These are phyloP conservation scores for Spirogloea muscicola DNA, from an alignment of 139 green algal genomes.

Conservation along the genomic window DNA sequence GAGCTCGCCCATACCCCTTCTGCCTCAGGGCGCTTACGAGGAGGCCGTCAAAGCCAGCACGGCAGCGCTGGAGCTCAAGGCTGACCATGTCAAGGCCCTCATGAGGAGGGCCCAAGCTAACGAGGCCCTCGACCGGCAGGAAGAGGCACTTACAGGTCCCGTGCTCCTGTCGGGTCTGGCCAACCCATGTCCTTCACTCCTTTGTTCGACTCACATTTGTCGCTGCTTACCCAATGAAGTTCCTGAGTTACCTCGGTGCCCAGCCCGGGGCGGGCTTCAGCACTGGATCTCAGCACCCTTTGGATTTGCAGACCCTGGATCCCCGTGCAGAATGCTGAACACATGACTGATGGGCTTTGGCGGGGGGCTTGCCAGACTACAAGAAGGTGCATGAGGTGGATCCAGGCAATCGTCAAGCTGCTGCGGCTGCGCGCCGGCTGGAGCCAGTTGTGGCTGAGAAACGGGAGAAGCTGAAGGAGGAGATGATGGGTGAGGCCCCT, in stretches of 20 bases:
- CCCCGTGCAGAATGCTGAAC: not conserved
- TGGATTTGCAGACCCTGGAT: not conserved
- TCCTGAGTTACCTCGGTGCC: too few species aligned
- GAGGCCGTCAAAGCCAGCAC: conserved; percentile 47
- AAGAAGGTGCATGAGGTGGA: conserved; percentile 71
- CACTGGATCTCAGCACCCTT: not conserved
- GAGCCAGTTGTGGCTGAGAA: conserved; percentile 71
- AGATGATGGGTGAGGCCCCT: conserved; percentile 60
- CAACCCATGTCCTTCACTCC: too few species aligned
- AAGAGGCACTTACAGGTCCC: conserved; percentile 64
- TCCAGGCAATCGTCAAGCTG: conserved; percentile 52
- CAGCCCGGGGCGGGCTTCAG: not conserved
- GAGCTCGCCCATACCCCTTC: not conserved
- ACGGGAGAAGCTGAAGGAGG: conserved; percentile 90
- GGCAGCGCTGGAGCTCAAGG: conserved; percentile 41
- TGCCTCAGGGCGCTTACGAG: conserved; percentile 25
- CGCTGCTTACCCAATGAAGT: too few species aligned
- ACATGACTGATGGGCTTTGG: not conserved
- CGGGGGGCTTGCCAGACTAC: conserved; percentile 53
- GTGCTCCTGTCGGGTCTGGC: too few species aligned
- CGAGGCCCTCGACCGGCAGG: conserved; percentile 75
- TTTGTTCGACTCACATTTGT: too few species aligned
- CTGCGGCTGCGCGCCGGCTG: conserved; percentile 52
- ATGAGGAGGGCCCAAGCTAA: conserved; percentile 67
- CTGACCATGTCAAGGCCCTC: conserved; percentile 72